Percentiles rank a stretch among this genome's conserved stretches.
phyloP scores from a whole-genome alignment of 441 rosid species.

The Populus hybrid region DNA sequence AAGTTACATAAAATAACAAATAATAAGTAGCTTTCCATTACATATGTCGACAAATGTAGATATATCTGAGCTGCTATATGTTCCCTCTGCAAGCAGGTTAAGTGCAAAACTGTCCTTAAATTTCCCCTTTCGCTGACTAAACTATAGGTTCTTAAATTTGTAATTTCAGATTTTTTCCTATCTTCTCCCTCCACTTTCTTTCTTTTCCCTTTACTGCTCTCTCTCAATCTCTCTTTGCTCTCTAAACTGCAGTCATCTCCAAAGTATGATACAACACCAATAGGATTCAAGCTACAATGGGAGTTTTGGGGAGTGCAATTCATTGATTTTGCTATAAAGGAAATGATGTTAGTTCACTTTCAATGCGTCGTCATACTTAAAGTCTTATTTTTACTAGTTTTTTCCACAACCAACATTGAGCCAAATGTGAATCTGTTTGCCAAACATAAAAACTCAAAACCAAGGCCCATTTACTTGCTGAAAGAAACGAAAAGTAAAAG shows the following conservation, averaged over 20 bases:
- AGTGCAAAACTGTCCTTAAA: not conserved
- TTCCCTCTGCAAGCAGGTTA: not conserved
- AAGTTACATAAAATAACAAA: not conserved
- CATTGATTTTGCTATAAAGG: not conserved
- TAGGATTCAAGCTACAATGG: not conserved
- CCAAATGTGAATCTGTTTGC: not conserved
- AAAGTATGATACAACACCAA: not conserved
- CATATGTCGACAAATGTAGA: not conserved
- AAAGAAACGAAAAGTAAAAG: no score
- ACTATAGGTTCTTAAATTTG: not conserved
- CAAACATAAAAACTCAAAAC: not conserved
- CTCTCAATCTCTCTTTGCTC: not conserved
- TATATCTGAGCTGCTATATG: not conserved
- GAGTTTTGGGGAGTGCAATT: not conserved
- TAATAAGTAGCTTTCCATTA: not conserved
- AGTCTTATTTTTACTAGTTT: not conserved
- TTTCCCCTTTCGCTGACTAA: not conserved
- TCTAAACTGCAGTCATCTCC: not conserved
- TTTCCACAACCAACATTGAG: not conserved
- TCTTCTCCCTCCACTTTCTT: not conserved
- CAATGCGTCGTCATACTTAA: not conserved
- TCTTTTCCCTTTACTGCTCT: not conserved
- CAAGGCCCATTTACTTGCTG: no score
- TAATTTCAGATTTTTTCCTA: not conserved
- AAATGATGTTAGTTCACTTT: not conserved